Conservation (phyloP, 2,329 filamentous ascomycete genomes). For the Paecilomyces formosus region DNA sequence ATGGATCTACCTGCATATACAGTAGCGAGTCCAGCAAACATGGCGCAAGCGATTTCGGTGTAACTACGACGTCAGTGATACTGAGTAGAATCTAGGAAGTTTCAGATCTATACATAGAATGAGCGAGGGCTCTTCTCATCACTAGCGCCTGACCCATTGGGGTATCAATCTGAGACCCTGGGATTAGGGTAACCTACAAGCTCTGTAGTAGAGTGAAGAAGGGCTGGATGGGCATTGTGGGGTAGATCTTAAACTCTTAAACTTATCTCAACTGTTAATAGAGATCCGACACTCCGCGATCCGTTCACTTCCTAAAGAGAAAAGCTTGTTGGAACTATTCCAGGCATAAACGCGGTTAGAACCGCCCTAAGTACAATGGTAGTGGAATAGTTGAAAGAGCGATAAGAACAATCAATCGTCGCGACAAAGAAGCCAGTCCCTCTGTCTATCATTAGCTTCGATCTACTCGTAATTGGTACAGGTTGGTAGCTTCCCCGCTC, state of each 20-base stretch:
- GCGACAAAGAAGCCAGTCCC: neutral
- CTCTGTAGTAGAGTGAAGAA: neutral
- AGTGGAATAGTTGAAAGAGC: too few species aligned
- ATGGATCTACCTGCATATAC: neutral
- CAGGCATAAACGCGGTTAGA: neutral
- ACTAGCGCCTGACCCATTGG: too few species aligned
- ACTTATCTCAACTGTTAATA: neutral
- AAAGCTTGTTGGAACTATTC: neutral
- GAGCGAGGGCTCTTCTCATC: neutral
- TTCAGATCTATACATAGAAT: neutral
- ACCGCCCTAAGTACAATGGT: neutral
- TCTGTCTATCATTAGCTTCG: too few species aligned
- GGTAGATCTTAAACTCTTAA: neutral
- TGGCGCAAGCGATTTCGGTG: neutral
- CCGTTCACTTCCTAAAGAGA: neutral
- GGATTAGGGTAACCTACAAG: too few species aligned
- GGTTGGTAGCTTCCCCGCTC: too few species aligned
- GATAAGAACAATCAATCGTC: neutral
- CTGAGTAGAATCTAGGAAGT: neutral
- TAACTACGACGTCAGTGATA: neutral
- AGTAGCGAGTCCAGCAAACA: neutral
- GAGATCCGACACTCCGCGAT: neutral
- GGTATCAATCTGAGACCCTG: too few species aligned
- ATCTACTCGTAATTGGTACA: too few species aligned
- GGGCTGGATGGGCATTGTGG: neutral